Conservation (phyloP, 805 yeast genomes). For the Metschnikowia santaceciliae region DNA sequence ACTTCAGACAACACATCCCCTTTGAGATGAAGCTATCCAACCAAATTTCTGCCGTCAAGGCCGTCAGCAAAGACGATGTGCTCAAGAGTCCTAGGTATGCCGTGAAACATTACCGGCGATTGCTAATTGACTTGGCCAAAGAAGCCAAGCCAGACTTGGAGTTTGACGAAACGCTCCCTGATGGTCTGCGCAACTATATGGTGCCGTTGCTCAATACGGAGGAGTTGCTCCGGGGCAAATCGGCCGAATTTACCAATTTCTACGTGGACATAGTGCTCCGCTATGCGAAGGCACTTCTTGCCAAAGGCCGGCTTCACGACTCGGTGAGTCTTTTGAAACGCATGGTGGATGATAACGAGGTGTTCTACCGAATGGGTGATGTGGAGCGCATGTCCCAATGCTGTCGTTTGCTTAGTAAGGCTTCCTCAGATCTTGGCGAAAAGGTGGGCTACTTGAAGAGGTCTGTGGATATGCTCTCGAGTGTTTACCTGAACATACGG, state of each 20-base stretch:
- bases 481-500: constrained; percentile 25
- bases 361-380: constrained; percentile 37
- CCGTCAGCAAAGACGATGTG: constrained; percentile 42
- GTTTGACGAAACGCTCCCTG: constrained; percentile 22
- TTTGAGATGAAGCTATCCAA: constrained; percentile 31
- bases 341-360: constrained; percentile 33
- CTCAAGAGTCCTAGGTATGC: constrained; percentile 39
- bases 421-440: constrained; percentile 18
- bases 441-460: constrained; percentile 27
- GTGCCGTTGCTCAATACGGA: constrained; percentile 34
- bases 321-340: constrained; percentile 26
- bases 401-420: constrained; percentile 32
- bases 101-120: constrained; percentile 39
- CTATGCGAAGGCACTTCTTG: constrained; percentile 38
- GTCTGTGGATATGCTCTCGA: constrained; percentile 29
- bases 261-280: constrained; percentile 41
- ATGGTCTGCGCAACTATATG: constrained; percentile 23
- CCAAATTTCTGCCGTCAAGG: constrained; percentile 37
- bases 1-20: constrained; percentile 37
- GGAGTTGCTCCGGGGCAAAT: constrained; percentile 26
- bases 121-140: constrained; percentile 33
- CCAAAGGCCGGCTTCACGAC: constrained; percentile 35
- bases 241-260: constrained; percentile 35
- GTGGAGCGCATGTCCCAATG: constrained; percentile 40
- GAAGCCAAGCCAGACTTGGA: constrained; percentile 23